Conservation (phyloP, 1,139 yeast species). For the Pichia sp. region DNA sequence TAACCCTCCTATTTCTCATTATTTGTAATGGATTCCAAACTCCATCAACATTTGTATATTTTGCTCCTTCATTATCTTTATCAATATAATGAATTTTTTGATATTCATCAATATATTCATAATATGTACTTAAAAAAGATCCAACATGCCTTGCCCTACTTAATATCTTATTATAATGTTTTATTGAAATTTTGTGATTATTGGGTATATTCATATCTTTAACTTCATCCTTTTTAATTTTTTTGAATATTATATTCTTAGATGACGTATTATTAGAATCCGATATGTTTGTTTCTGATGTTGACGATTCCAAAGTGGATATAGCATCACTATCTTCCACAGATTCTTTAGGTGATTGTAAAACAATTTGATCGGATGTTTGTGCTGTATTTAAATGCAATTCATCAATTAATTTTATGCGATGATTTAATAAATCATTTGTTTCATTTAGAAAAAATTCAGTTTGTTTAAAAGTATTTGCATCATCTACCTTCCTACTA, state of each 20-base stretch:
- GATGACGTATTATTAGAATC: background rate
- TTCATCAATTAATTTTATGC: slow-evolving; percentile 10
- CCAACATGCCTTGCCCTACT: slow-evolving; percentile 48
- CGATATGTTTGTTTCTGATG: background rate
- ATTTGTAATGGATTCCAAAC: slow-evolving; percentile 77
- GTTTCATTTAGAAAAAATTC: slow-evolving; percentile 9
- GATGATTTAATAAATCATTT: slow-evolving; percentile 7
- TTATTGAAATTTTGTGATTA: background rate
- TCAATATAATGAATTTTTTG: slow-evolving; percentile 21
- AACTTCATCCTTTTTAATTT: background rate
- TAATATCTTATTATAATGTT: slow-evolving; percentile 30
- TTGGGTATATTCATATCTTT: background rate
- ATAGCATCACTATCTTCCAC: background rate
- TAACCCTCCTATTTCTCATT: slow-evolving; percentile 59
- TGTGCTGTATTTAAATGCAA: slow-evolving; percentile 6
- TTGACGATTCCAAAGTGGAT: background rate
- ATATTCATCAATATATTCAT: slow-evolving; percentile 37
- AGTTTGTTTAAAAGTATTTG: background rate
- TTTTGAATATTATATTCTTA: background rate
- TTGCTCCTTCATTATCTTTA: slow-evolving; percentile 4
- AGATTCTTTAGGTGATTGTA: background rate
- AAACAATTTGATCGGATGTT: background rate
- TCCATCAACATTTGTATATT: slow-evolving; percentile 51
- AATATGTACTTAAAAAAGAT: slow-evolving; percentile 45
- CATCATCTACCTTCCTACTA: background rate